Conservation (phyloP, 495 filamentous ascomycete genomes). For the Trichocladium antarcticum region DNA sequence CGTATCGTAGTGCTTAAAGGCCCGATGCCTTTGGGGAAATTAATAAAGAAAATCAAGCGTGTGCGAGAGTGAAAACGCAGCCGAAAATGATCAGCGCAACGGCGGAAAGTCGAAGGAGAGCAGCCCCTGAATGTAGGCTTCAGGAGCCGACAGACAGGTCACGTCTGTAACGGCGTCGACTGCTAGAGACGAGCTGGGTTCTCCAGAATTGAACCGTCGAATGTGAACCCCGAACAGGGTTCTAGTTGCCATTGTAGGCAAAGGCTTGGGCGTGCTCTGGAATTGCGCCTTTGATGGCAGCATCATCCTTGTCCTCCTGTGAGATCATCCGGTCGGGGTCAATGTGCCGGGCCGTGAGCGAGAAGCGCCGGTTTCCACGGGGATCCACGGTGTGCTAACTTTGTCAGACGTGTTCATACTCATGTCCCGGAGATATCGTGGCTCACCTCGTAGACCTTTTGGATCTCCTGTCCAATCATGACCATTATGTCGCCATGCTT, state of each 20-base stretch:
- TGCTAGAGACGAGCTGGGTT: too few species aligned
- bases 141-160: too few species aligned
- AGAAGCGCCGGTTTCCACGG: conserved; percentile 51
- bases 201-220: background rate
- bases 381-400: conserved; percentile 51
- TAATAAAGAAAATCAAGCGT: too few species aligned
- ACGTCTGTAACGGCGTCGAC: too few species aligned
- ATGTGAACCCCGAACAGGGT: background rate
- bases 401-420: conserved; percentile 14
- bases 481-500: conserved; percentile 72
- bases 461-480: conserved; percentile 66
- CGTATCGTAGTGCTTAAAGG: too few species aligned
- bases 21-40: too few species aligned
- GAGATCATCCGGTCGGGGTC: conserved; percentile 32
- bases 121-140: too few species aligned
- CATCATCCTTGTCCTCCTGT: conserved; percentile 19
- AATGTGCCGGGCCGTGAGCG: conserved; percentile 49
- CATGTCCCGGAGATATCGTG: background rate
- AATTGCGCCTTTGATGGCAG: conserved; percentile 25
- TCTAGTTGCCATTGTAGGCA: conserved; percentile 17
- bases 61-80: too few species aligned
- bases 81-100: too few species aligned
- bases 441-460: conserved; percentile 60
- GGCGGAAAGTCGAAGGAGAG: too few species aligned
- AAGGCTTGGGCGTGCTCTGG: conserved; percentile 21